Conservation (phyloP, 2,329 filamentous ascomycete species). For the Colletotrichum sp. region DNA sequence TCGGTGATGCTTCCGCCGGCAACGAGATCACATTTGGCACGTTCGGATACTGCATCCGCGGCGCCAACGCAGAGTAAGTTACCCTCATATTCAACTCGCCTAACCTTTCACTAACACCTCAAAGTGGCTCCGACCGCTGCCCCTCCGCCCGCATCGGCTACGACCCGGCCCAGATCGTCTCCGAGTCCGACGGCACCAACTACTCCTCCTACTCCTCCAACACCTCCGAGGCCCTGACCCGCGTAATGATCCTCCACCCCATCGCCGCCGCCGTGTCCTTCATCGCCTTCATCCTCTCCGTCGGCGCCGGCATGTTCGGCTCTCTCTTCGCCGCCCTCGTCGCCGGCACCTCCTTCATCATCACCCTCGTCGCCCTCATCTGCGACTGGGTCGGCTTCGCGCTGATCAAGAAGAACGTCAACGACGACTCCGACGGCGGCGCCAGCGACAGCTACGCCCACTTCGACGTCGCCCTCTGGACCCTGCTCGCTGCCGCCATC, state of each 20-base stretch:
- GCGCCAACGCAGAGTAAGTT: conserved; percentile 27
- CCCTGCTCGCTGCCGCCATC: conserved; percentile 60
- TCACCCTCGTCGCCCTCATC: conserved; percentile 52
- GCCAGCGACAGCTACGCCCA: conserved; percentile 44
- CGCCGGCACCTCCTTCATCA: conserved; percentile 52
- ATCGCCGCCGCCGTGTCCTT: conserved; percentile 63
- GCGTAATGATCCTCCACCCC: conserved; percentile 67
- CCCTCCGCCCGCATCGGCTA: conserved; percentile 58
- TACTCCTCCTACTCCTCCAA: conserved; percentile 48
- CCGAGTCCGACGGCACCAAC: conserved; percentile 36
- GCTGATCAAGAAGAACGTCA: conserved; percentile 59
- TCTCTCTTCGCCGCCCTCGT: conserved; percentile 56
- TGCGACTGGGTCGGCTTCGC: conserved; percentile 65
- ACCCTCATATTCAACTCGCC: background rate
- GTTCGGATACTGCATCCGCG: conserved; percentile 61
- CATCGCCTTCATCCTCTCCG: conserved; percentile 61
- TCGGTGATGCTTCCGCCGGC: conserved; percentile 40
- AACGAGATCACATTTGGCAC: conserved; percentile 59
- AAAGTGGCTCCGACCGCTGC: conserved; percentile 50
- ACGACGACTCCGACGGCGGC: conserved; percentile 40
- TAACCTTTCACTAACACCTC: background rate
- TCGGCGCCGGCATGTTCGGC: conserved; percentile 57
- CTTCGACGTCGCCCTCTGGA: conserved; percentile 68
- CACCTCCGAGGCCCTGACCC: conserved; percentile 56
- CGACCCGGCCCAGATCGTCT: conserved; percentile 53